Evolutionary conservation across 768 basidiomycete species (phyloP).

Genomic region (Boletus subcaerulescens): DNA sequence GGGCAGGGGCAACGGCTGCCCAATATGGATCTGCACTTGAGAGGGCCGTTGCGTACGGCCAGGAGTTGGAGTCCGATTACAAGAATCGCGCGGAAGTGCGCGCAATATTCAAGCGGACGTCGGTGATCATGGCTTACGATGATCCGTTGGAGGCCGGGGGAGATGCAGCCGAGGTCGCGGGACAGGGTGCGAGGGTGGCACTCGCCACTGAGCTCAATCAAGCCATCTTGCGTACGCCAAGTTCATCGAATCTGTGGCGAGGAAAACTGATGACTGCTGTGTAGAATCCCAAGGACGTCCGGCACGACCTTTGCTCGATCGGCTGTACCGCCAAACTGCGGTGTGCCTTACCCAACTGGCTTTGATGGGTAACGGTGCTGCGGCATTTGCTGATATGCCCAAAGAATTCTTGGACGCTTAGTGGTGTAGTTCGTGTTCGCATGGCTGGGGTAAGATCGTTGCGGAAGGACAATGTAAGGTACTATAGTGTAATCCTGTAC

Average conservation of each 20-base stretch:
- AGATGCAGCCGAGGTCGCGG: constrained; percentile 62
- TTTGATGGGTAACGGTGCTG: constrained; percentile 65
- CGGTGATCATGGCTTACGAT: constrained; percentile 76
- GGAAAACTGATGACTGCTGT: constrained; percentile 9
- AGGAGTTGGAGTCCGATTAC: constrained; percentile 65
- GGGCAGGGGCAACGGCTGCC: constrained; percentile 26
- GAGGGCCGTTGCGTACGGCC: constrained; percentile 71
- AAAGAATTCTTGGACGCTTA: constrained; percentile 65
- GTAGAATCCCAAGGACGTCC: constrained; percentile 79
- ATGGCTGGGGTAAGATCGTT: constrained; percentile 1
- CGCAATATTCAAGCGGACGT: constrained; percentile 67
- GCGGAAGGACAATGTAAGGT: constrained; percentile 14
- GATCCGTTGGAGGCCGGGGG: constrained; percentile 69
- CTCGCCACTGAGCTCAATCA: constrained; percentile 78
- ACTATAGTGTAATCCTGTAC: constrained; percentile 15
- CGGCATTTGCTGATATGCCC: constrained; percentile 78
- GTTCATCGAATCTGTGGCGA: neutral
- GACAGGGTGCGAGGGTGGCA: constrained; percentile 59
- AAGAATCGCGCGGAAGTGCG: constrained; percentile 62
- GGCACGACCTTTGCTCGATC: constrained; percentile 67
- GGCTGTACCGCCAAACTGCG: constrained; percentile 70
- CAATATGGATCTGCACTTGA: constrained; percentile 60
- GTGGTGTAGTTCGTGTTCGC: neutral
- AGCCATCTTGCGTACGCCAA: constrained; percentile 70
- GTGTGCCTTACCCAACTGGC: constrained; percentile 72